Conservation (phyloP, 345 rosid genomes). For the Schrenkiella parvula region DNA sequence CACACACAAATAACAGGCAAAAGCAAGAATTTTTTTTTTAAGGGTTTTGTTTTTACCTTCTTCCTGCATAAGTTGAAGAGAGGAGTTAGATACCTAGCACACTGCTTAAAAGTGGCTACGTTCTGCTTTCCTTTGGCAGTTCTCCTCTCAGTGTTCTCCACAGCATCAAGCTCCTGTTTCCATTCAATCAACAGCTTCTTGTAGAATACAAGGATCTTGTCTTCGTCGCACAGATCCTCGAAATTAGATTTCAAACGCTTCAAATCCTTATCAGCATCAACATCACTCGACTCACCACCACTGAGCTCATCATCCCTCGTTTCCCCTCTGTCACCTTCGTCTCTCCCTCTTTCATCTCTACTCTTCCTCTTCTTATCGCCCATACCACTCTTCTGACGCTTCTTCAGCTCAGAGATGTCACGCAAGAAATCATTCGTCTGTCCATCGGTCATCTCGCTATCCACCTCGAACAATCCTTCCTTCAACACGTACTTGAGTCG, state of each 20-base stretch:
- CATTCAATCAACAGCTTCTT: constrained; percentile 89
- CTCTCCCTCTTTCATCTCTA: constrained; percentile 70
- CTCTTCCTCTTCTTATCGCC: constrained; percentile 79
- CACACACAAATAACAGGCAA: background rate
- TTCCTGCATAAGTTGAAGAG: constrained; percentile 97
- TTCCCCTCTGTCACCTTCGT: constrained; percentile 66
- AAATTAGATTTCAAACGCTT: constrained; percentile 85
- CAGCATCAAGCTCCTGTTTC: constrained; percentile 88
- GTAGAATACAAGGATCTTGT: constrained; percentile 86
- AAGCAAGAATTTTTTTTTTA: background rate
- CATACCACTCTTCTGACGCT: constrained; percentile 87
- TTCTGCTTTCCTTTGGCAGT: constrained; percentile 89
- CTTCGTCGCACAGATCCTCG: constrained; percentile 86
- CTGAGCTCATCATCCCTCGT: constrained; percentile 67
- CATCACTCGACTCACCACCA: constrained; percentile 91
- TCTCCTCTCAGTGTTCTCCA: constrained; percentile 69
- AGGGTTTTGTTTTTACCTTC: constrained; percentile 51
- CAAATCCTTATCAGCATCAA: constrained; percentile 78
- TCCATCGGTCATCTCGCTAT: constrained; percentile 88
- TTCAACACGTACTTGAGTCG: constrained; percentile 76
- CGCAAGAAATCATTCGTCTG: constrained; percentile 97
- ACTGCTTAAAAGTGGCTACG: constrained; percentile 97
- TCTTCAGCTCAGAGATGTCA: constrained; percentile 83
- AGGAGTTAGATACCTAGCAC: constrained; percentile 84
- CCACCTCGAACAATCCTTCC: constrained; percentile 87